phyloP scores from a whole-genome alignment of 129 eudicot species.

The Pseudognaphalium luteoalbum region DNA sequence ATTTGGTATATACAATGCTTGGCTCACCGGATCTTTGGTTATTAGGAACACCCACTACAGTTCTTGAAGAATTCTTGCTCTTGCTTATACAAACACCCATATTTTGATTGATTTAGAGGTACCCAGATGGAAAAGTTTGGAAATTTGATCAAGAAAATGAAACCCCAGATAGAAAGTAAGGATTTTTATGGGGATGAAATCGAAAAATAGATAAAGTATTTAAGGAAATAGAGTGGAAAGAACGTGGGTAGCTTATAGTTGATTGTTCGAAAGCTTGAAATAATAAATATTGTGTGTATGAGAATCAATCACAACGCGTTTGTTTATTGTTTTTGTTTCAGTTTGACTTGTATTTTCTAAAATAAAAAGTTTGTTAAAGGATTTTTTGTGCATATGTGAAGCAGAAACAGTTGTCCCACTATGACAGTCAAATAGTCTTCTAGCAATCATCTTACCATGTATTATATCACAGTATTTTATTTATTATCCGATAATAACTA shows the following conservation, averaged over 20 bases:
- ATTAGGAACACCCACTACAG: conserved; percentile 29
- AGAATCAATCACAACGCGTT: conserved; percentile 19
- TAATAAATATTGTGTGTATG: conserved; percentile 5
- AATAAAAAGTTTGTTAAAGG: not conserved
- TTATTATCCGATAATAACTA: too few species aligned
- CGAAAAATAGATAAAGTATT: not conserved
- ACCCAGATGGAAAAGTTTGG: conserved; percentile 33
- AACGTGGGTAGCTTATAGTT: conserved; percentile 37
- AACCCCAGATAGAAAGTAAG: conserved; percentile 15
- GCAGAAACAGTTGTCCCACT: not conserved
- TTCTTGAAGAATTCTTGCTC: conserved; percentile 33
- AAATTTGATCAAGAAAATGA: conserved; percentile 12
- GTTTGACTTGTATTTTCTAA: conserved; percentile 11
- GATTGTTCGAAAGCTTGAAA: conserved; percentile 5
- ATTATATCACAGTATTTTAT: too few species aligned
- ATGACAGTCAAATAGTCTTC: not conserved
- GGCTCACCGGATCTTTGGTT: conserved; percentile 37
- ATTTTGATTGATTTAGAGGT: not conserved
- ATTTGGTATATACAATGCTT: conserved; percentile 51
- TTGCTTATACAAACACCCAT: conserved; percentile 70
- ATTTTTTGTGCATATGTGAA: conserved; percentile 4
- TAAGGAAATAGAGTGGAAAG: conserved; percentile 23
- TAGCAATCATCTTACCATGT: not conserved
- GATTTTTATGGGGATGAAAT: conserved; percentile 18
- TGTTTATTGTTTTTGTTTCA: conserved; percentile 6